Evolutionary conservation across 1,284 basidiomycete genomes (phyloP).

Genomic region (Sanghuangporus sanghuang): DNA sequence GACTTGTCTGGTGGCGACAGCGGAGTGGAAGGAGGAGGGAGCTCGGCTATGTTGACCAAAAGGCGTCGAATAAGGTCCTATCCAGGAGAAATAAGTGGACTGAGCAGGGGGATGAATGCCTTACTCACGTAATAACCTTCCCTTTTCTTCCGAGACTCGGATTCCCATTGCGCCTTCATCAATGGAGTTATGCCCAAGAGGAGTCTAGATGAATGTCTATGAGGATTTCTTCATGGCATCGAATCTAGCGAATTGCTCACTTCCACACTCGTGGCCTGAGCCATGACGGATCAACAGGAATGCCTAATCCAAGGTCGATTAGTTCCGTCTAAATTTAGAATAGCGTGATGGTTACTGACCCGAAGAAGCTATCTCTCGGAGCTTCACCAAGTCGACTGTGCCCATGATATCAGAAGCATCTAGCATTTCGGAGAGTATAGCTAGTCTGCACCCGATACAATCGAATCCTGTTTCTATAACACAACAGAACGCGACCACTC

Average conservation of each 20-base stretch:
- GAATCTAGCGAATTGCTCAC: constrained; percentile 34
- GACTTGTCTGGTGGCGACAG: constrained; percentile 41
- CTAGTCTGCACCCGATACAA: constrained; percentile 12
- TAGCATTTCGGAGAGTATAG: constrained; percentile 50
- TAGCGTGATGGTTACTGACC: constrained; percentile 8
- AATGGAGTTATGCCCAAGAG: constrained; percentile 57
- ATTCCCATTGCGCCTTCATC: constrained; percentile 53
- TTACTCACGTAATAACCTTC: constrained; percentile 63
- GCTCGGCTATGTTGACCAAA: constrained; percentile 45
- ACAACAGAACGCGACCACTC: background rate
- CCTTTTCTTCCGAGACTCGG: constrained; percentile 52
- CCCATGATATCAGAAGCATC: constrained; percentile 20
- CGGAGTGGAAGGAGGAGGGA: constrained; percentile 42
- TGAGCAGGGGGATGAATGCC: background rate
- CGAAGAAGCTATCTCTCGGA: constrained; percentile 14
- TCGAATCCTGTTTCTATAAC: background rate
- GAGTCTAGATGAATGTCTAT: constrained; percentile 36
- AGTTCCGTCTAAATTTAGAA: background rate
- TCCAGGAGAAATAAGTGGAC: background rate
- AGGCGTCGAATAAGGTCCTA: constrained; percentile 66
- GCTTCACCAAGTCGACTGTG: constrained; percentile 17
- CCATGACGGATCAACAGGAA: constrained; percentile 68
- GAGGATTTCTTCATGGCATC: background rate
- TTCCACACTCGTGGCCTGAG: constrained; percentile 70
- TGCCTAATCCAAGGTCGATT: constrained; percentile 37